Conservation (phyloP, 148 eudicot species). For the Cornus florida region DNA sequence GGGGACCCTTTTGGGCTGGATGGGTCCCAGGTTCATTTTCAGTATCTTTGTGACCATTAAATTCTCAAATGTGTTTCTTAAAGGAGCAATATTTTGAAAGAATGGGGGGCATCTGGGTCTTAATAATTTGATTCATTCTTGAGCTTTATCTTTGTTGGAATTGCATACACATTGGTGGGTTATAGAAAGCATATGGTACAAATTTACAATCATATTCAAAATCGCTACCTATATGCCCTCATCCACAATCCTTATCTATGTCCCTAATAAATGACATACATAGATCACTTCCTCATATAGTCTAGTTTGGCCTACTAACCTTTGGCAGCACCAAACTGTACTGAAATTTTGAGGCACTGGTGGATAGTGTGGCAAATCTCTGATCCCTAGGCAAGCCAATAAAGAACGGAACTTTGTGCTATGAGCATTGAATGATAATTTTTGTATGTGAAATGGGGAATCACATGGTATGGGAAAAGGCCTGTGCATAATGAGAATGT, state of each 20-base stretch:
- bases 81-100: conserved; percentile 5
- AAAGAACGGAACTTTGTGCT: not conserved
- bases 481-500: not conserved
- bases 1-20: not conserved
- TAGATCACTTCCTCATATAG: not conserved
- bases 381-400: not conserved
- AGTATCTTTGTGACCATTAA: not conserved
- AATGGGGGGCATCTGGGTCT: not conserved
- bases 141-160: not conserved
- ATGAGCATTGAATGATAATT: not conserved
- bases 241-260: not conserved
- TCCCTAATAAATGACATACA: not conserved
- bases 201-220: too few relatives aligned
- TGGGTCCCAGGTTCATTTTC: not conserved
- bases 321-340: not conserved
- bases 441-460: not conserved
- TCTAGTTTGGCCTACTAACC: not conserved
- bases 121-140: not conserved
- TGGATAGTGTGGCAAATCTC: not conserved
- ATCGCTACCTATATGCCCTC: too few relatives aligned
- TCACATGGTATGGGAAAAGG: not conserved
- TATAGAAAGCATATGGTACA: not conserved
- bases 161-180: not conserved
- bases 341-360: not conserved
- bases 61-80: not conserved